A percentile compares a stretch with the other conserved stretches of the same genome.
phyloP scores from a whole-genome alignment of 2,329 filamentous ascomycete genomes.

The Sordariomycetes sp. region DNA sequence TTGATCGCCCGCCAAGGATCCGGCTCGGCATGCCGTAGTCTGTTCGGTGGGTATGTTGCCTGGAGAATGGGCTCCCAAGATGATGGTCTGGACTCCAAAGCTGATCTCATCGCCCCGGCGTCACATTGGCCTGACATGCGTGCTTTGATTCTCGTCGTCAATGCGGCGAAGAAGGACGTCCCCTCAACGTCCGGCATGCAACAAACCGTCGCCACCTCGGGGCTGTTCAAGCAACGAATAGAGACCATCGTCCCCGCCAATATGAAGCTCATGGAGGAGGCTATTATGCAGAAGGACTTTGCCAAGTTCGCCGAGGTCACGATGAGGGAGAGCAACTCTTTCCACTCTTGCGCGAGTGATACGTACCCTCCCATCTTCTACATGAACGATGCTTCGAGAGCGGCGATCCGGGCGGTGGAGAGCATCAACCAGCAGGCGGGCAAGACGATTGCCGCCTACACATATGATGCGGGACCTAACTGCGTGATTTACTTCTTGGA shows the following conservation, averaged over 20 bases:
- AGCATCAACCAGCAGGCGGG: slow-evolving; percentile 75
- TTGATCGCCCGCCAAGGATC: slow-evolving; percentile 88
- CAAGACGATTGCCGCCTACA: slow-evolving; percentile 81
- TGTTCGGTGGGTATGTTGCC: slow-evolving; percentile 93
- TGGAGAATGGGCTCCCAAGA: slow-evolving; percentile 72
- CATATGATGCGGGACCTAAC: slow-evolving; percentile 95
- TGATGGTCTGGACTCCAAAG: slow-evolving; percentile 80
- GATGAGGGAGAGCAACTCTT: slow-evolving; percentile 94
- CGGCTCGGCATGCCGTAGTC: slow-evolving; percentile 83
- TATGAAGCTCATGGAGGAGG: slow-evolving; percentile 79
- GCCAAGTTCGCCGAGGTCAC: slow-evolving; percentile 79
- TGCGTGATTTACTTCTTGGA: slow-evolving; percentile 93
- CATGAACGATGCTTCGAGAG: slow-evolving; percentile 86
- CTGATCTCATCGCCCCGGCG: slow-evolving; percentile 79
- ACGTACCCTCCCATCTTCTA: slow-evolving; percentile 98
- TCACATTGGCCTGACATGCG: slow-evolving; percentile 95
- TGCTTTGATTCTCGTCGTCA: slow-evolving; percentile 83
- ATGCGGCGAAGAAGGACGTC: slow-evolving; percentile 91
- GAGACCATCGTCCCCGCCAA: slow-evolving; percentile 68
- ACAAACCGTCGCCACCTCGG: slow-evolving; percentile 83
- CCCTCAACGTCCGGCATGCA: slow-evolving; percentile 94
- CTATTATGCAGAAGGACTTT: slow-evolving; percentile 73
- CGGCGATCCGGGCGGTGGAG: slow-evolving; percentile 83
- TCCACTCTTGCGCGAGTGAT: slow-evolving; percentile 91
- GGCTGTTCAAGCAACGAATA: slow-evolving; percentile 74